Conservation (phyloP, 805 yeast genomes). For the Starmera quercuum region DNA sequence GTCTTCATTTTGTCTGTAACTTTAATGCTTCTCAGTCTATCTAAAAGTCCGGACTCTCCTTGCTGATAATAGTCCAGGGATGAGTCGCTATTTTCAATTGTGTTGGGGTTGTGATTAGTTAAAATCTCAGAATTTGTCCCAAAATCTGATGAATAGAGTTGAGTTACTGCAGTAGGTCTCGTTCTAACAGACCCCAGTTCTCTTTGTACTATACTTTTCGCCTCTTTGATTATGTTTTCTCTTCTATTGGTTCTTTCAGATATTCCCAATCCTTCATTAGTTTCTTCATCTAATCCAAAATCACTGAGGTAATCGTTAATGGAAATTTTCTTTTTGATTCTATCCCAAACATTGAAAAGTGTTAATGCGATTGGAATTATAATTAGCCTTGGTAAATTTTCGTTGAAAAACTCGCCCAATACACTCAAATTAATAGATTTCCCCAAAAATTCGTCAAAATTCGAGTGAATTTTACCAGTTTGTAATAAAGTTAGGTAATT, state of each 20-base stretch:
- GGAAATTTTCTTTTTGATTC: conserved; percentile 30
- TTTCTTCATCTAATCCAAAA: conserved; percentile 34
- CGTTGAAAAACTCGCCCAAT: conserved; percentile 63
- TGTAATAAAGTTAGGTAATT: conserved; percentile 62
- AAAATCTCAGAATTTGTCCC: too few relatives aligned
- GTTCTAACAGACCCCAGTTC: too few relatives aligned
- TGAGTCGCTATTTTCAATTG: too few relatives aligned
- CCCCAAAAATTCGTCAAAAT: conserved; percentile 70
- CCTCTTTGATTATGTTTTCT: conserved; percentile 14
- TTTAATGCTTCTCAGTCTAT: too few relatives aligned
- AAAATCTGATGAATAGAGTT: too few relatives aligned
- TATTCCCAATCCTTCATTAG: conserved; percentile 10
- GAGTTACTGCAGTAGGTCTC: too few relatives aligned
- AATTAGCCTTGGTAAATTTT: conserved; percentile 68
- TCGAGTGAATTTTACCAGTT: conserved; percentile 36
- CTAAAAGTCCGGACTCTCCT: too few relatives aligned
- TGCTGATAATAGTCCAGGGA: too few relatives aligned
- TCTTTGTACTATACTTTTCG: conserved; percentile 17
- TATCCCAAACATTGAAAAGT: conserved; percentile 59
- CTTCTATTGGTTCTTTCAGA: conserved; percentile 5
- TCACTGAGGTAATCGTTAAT: conserved; percentile 22
- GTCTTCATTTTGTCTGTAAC: too few relatives aligned
- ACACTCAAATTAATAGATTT: conserved; percentile 69
- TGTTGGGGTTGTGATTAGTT: too few relatives aligned
- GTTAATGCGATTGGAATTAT: conserved; percentile 64